phyloP scores from a whole-genome alignment of 306 rosid genomes.

The Trifolium subterraneum region DNA sequence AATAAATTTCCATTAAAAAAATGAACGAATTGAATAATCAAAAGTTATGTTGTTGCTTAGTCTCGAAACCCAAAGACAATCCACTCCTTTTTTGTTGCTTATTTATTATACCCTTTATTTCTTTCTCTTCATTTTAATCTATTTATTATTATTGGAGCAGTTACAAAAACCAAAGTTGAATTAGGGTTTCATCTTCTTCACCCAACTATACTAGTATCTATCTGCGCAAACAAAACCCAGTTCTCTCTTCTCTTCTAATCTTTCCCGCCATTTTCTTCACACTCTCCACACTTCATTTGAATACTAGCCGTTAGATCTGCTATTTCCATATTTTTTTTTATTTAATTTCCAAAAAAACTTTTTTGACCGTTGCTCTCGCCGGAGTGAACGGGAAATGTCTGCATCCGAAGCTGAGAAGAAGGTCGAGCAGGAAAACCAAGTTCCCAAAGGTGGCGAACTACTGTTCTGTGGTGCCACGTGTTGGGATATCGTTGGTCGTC shows the following conservation, averaged over 20 bases:
- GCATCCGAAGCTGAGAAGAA: slow-evolving; percentile 65
- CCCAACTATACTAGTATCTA: slow-evolving; percentile 36
- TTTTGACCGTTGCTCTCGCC: slow-evolving; percentile 54
- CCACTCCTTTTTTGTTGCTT: slow-evolving; percentile 28
- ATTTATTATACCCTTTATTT: background rate
- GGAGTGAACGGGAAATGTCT: slow-evolving; percentile 83
- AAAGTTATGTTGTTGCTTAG: slow-evolving; percentile 46
- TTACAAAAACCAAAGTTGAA: slow-evolving; percentile 48
- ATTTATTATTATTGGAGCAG: slow-evolving; percentile 6
- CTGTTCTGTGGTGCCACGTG: slow-evolving; percentile 91
- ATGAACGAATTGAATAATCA: slow-evolving; percentile 25
- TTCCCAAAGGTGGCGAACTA: slow-evolving; percentile 73
- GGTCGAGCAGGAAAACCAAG: slow-evolving; percentile 56
- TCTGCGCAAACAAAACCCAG: slow-evolving; percentile 32
- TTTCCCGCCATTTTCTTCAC: slow-evolving; percentile 81
- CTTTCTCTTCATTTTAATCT: background rate
- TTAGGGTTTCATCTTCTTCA: slow-evolving; percentile 77
- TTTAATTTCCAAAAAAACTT: background rate
- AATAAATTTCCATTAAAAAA: no score
- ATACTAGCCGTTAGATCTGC: slow-evolving; percentile 81
- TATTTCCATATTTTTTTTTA: slow-evolving; percentile 19
- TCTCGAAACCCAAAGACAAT: slow-evolving; percentile 59
- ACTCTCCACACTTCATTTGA: slow-evolving; percentile 51
- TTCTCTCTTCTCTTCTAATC: slow-evolving; percentile 52
- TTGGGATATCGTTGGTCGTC: slow-evolving; percentile 87